A percentile compares a stretch with the other conserved stretches of the same genome.
phyloP scores from a whole-genome alignment of 1,139 yeast genomes.

The Yamadazyma kanchanaburiensis region DNA sequence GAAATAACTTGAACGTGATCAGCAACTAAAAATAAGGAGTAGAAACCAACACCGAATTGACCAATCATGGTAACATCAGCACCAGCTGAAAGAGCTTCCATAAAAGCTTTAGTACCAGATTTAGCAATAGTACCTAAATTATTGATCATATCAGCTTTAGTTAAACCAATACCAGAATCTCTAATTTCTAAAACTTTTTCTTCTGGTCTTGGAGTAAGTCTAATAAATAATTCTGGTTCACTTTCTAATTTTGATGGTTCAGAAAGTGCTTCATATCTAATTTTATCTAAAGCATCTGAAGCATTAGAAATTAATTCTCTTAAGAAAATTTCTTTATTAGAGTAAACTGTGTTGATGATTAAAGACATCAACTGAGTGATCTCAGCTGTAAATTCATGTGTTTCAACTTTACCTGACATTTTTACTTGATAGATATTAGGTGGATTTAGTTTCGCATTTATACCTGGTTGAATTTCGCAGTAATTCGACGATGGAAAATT shows the following conservation, averaged over 20 bases:
- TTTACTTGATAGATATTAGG: conserved; percentile 5
- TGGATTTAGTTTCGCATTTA: conserved; percentile 7
- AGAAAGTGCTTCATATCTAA: conserved; percentile 92
- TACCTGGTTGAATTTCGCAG: conserved; percentile 9
- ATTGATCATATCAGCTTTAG: conserved; percentile 98
- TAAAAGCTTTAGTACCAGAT: conserved; percentile 98
- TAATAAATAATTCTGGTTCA: conserved; percentile 95
- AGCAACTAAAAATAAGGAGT: conserved; percentile 98
- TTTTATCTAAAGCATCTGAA: conserved; percentile 81
- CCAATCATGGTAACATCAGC: conserved; percentile 99
- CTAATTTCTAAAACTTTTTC: conserved; percentile 93
- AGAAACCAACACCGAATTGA: conserved; percentile 99
- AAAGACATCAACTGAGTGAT: conserved; percentile 99
- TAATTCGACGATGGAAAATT: conserved; percentile 10
- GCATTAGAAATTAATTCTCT: conserved; percentile 99
- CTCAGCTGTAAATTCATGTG: conserved; percentile 99
- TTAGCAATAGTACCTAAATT: conserved; percentile 99
- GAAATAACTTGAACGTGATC: conserved; percentile 98
- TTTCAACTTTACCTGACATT: conserved; percentile 69
- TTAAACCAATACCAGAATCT: conserved; percentile 99
- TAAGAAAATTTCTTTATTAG: conserved; percentile 98
- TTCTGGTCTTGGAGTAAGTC: conserved; percentile 96
- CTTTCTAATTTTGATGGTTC: conserved; percentile 90
- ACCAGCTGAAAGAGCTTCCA: conserved; percentile 99
- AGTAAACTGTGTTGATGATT: conserved; percentile 99